Base-by-base conservation (phyloP, 2,329 filamentous ascomycete species). In the Furcasterigmium sp. region DNA sequence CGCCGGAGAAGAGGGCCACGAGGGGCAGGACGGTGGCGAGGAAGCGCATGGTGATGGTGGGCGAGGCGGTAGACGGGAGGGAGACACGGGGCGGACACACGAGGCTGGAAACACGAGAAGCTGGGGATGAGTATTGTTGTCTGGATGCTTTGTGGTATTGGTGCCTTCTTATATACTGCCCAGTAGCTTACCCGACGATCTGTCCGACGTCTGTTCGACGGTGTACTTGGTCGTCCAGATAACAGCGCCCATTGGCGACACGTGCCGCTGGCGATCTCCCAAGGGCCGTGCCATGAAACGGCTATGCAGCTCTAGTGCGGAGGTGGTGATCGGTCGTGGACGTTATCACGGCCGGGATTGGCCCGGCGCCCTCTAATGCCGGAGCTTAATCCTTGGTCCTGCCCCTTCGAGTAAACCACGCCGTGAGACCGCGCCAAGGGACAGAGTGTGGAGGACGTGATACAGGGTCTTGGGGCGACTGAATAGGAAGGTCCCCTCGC, bases 21-120 rank as follows among this genome's bases (percentile, higher is more conserved):
- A 62, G 53, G 23, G 57, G 45, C 41, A 55, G 46, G 42, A 62
- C 18, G 47, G 46, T 44, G 47, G 58, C 21, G 37, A 59, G 41
- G 44, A 57, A 46, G 28, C 55, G 48, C 56, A 58, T 58, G 26
- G 48, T 54, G 50, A 14, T 26, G 32, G 36, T 14, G 6, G 23
- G 23, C 17, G 32, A 35, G 32, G 32, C n/a, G 17, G n/a, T 7
- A 11, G 32, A 18, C 5, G 17, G 6, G 9, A 9, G 15, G 8
- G 17, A 15, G 10, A 35, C 32, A n/a, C 9, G 32, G n/a, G 10
- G 32, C 8, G 29, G 29, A 32, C 29, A n/a, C 14, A 14, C 14
- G 14, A n/a, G 29, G 29, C 8, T 13, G 8, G 25, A 32, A 8
- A 15, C 14, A 13, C 29, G 14, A 15, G 25, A 32, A 15, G 29